Percentiles rank a stretch among this genome's conserved stretches.
Evolutionary conservation across 805 yeast genomes (phyloP).

Genomic region (Ogataea pilisensis): DNA sequence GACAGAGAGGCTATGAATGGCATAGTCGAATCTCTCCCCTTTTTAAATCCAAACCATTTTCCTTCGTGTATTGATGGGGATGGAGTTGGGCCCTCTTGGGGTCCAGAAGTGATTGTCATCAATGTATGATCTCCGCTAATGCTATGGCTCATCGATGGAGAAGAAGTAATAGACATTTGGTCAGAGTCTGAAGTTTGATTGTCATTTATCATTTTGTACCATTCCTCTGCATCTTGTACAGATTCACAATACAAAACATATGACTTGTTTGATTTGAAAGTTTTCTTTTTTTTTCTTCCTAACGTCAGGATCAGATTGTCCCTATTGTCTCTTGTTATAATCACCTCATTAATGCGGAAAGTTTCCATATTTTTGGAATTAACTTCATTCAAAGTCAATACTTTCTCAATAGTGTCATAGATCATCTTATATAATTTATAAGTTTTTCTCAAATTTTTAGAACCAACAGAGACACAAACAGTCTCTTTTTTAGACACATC

Average conservation of each 20-base stretch:
- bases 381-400: constrained; percentile 19
- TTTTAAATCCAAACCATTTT: constrained; percentile 20
- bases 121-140: neutral
- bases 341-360: constrained; percentile 20
- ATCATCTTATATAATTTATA: constrained; percentile 13
- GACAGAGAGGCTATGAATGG: constrained; percentile 14
- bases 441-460: constrained; percentile 24
- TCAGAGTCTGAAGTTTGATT: constrained; percentile 11
- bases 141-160: constrained; percentile 11
- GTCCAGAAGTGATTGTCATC: constrained; percentile 10
- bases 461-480: constrained; percentile 25
- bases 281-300: constrained; percentile 27
- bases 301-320: constrained; percentile 26
- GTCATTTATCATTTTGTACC: constrained; percentile 19
- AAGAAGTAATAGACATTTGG: constrained; percentile 13
- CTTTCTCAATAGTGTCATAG: constrained; percentile 22
- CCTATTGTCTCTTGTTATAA: constrained; percentile 18
- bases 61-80: constrained; percentile 15
- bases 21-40: constrained; percentile 14
- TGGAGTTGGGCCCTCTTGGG: constrained; percentile 5
- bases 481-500: constrained; percentile 21
- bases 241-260: constrained; percentile 71
- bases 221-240: constrained; percentile 48
- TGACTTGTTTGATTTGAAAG: constrained; percentile 27
- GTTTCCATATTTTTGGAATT: constrained; percentile 21